Percentiles rank a stretch among this genome's conserved stretches.
phyloP scores from a whole-genome alignment of 306 rosid species.

The Cicer judaicum region DNA sequence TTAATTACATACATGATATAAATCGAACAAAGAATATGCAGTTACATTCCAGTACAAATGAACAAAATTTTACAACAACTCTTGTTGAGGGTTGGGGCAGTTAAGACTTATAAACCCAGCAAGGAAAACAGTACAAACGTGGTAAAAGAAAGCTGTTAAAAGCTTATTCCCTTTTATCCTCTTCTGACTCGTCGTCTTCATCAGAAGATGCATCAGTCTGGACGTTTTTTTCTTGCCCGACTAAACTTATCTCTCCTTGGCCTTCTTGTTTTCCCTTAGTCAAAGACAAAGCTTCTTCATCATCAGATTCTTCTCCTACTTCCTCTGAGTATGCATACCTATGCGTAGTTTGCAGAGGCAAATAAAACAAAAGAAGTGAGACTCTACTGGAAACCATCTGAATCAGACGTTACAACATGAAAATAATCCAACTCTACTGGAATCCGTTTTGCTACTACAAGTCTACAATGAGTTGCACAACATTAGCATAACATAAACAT shows the following conservation, averaged over 20 bases:
- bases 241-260: constrained; percentile 60
- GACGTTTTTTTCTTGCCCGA: constrained; percentile 64
- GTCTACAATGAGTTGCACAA: constrained; percentile 9
- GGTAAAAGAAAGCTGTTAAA: constrained; percentile 15
- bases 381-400: constrained; percentile 1
- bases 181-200: constrained; percentile 69
- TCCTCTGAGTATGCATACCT: constrained; percentile 97
- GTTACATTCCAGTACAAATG: constrained; percentile 39
- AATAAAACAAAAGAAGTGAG: constrained; percentile 36
- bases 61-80: constrained; percentile 57
- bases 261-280: constrained; percentile 69
- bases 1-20: constrained; percentile 50
- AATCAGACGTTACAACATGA: constrained; percentile 35
- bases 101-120: constrained; percentile 36
- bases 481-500: constrained; percentile 1
- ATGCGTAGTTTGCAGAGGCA: constrained; percentile 22
- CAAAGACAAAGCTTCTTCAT: constrained; percentile 79
- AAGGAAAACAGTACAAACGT: constrained; percentile 27
- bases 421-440: no score
- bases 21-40: constrained; percentile 48
- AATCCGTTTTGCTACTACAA: neutral
- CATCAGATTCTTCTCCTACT: constrained; percentile 81
- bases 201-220: constrained; percentile 46
- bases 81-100: constrained; percentile 42
- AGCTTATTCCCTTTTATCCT: constrained; percentile 79